These are phyloP conservation scores for Chaetomium olivaceum DNA, from an alignment of 2,329 filamentous ascomycete species.

Conservation along the genomic window DNA sequence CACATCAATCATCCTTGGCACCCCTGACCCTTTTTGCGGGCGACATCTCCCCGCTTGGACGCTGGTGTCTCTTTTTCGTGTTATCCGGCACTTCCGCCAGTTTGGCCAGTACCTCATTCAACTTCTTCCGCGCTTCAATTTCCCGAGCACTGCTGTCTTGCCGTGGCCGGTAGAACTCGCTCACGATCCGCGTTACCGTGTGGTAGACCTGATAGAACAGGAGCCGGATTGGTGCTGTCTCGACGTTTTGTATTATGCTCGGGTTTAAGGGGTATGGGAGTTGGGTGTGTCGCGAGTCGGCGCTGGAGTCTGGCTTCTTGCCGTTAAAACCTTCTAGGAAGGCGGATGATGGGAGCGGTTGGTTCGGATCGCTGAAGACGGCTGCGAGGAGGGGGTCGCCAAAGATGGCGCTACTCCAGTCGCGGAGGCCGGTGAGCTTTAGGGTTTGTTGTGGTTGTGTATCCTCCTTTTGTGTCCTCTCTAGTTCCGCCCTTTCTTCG, in stretches of 20 bases:
- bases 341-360: constrained; percentile 11
- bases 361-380: constrained; percentile 46
- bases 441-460: constrained; percentile 27
- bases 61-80: constrained; percentile 38
- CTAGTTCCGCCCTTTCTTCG: constrained; percentile 13
- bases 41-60: constrained; percentile 45
- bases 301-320: not conserved
- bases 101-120: constrained; percentile 49
- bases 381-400: constrained; percentile 59
- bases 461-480: constrained; percentile 11
- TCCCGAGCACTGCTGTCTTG: constrained; percentile 52
- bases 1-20: constrained; percentile 21
- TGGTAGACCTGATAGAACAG: constrained; percentile 62
- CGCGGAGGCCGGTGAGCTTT: constrained; percentile 52
- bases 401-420: constrained; percentile 61
- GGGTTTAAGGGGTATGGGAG: constrained; percentile 11
- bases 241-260: constrained; percentile 45
- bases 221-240: constrained; percentile 48
- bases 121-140: constrained; percentile 52
- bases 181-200: constrained; percentile 52
- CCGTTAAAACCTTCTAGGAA: constrained; percentile 15
- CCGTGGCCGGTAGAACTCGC: constrained; percentile 56
- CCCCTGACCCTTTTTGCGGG: constrained; percentile 48
- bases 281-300: constrained; percentile 5
- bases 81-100: constrained; percentile 46